These are phyloP conservation scores for Fusarium newnesense DNA, from an alignment of 2,329 filamentous ascomycete species.

Conservation along the genomic window DNA sequence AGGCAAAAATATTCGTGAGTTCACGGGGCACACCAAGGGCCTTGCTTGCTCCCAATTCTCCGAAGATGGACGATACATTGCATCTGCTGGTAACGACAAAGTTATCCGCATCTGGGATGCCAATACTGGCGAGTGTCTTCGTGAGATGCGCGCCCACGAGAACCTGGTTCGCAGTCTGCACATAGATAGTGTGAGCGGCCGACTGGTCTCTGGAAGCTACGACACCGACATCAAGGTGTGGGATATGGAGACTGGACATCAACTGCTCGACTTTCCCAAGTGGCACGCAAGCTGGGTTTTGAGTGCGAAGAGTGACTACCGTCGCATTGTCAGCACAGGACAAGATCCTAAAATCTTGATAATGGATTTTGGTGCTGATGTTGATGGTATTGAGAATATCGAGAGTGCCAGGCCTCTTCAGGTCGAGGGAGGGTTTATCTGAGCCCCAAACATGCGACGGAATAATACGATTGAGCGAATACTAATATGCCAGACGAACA, in stretches of 20 bases:
- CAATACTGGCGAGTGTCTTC: constrained; percentile 84
- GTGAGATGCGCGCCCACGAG: constrained; percentile 83
- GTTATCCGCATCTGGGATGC: constrained; percentile 97
- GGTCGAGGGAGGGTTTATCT: constrained; percentile 42
- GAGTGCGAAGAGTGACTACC: constrained; percentile 94
- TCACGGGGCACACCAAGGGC: constrained; percentile 89
- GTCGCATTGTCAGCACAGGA: constrained; percentile 92
- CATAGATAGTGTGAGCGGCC: constrained; percentile 85
- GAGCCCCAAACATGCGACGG: not conserved
- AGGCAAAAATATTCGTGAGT: constrained; percentile 89
- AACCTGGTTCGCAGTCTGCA: constrained; percentile 90
- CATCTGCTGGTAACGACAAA: constrained; percentile 94
- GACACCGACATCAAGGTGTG: constrained; percentile 97
- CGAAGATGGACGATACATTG: constrained; percentile 91
- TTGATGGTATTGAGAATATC: constrained; percentile 68
- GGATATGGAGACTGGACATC: constrained; percentile 81
- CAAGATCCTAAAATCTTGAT: constrained; percentile 93
- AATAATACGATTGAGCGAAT: not conserved
- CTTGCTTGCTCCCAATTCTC: constrained; percentile 96
- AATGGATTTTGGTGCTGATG: constrained; percentile 84
- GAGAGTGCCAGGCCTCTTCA: constrained; percentile 54
- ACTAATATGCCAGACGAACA: constrained; percentile 19
- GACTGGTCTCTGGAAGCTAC: constrained; percentile 92
- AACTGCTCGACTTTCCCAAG: constrained; percentile 86
- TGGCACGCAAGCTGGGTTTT: constrained; percentile 98